A percentile compares a stretch with the other conserved stretches of the same genome.
Evolutionary conservation across 2,329 filamentous ascomycete genomes (phyloP).

Genomic region (Tricladium varicosporioides): DNA sequence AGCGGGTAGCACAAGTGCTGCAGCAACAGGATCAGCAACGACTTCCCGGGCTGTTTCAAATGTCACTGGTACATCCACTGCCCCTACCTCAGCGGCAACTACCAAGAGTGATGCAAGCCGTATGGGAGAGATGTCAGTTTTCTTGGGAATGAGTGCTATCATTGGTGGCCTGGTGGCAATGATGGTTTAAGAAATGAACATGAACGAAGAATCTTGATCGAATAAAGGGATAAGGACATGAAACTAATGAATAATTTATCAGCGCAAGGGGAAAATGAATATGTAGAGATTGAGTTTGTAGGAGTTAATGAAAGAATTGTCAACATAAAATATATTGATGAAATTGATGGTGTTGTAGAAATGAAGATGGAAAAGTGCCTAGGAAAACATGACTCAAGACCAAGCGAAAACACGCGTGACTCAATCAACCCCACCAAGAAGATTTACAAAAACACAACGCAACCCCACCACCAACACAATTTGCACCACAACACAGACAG

Average conservation of each 20-base stretch:
- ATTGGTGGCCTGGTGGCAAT: constrained; percentile 23
- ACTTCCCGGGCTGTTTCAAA: not conserved
- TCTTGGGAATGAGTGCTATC: constrained; percentile 16
- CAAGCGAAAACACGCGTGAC: not conserved
- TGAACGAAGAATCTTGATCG: not conserved
- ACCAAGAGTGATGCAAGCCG: constrained; percentile 9
- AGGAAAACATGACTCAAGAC: no score
- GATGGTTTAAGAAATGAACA: constrained; percentile 13
- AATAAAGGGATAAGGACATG: not conserved
- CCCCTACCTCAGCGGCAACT: constrained; percentile 2
- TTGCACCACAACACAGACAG: not conserved
- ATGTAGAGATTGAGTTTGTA: no score
- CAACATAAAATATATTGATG: no score
- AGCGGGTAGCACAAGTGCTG: not conserved
- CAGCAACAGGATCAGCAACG: not conserved
- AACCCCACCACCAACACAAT: constrained; percentile 3
- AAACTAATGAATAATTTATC: not conserved
- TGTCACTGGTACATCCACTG: not conserved
- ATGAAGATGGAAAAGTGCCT: no score
- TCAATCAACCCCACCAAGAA: constrained; percentile 17
- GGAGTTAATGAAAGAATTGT: no score
- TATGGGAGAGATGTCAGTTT: constrained; percentile 9
- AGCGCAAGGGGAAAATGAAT: not conserved
- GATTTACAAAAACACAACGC: constrained; percentile 7
- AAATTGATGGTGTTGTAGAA: no score